Percentiles rank a stretch among this genome's conserved stretches.
Evolutionary conservation across 148 eudicot species (phyloP).

Genomic region (Rhododendron ovatum): DNA sequence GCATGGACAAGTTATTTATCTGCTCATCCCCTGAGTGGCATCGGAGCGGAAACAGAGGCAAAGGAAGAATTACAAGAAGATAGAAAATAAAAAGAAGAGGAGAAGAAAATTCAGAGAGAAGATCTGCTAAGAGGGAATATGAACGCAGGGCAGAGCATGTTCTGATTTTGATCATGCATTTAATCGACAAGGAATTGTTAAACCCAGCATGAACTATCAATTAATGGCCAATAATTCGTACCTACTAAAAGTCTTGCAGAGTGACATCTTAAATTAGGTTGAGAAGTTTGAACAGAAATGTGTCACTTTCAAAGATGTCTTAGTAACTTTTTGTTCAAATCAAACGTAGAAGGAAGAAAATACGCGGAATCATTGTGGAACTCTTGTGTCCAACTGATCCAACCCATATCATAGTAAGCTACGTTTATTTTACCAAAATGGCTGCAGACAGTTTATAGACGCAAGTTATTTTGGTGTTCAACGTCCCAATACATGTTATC

Average conservation of each 20-base stretch:
- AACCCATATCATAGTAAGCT: not conserved
- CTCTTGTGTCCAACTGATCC: not conserved
- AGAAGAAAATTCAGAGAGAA: no score
- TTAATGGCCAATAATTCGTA: no score
- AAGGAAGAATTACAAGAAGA: not conserved
- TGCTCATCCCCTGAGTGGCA: not conserved
- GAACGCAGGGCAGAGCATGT: no score
- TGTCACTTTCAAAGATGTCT: not conserved
- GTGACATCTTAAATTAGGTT: not conserved
- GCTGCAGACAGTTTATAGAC: not conserved
- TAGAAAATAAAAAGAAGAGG: no score
- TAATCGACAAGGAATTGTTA: no score
- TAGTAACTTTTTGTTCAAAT: not conserved
- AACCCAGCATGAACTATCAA: no score
- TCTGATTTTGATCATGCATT: no score
- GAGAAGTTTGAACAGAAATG: not conserved
- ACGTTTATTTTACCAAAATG: not conserved
- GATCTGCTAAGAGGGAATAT: no score
- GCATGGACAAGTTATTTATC: not conserved
- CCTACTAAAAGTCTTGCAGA: no score
- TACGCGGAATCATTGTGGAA: not conserved
- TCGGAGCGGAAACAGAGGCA: not conserved
- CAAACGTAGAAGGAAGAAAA: not conserved
- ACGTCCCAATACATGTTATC: not conserved
- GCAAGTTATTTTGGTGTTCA: not conserved